These are phyloP conservation scores for Fusarium sp. DNA, from an alignment of 2,329 filamentous ascomycete genomes.

Conservation along the genomic window DNA sequence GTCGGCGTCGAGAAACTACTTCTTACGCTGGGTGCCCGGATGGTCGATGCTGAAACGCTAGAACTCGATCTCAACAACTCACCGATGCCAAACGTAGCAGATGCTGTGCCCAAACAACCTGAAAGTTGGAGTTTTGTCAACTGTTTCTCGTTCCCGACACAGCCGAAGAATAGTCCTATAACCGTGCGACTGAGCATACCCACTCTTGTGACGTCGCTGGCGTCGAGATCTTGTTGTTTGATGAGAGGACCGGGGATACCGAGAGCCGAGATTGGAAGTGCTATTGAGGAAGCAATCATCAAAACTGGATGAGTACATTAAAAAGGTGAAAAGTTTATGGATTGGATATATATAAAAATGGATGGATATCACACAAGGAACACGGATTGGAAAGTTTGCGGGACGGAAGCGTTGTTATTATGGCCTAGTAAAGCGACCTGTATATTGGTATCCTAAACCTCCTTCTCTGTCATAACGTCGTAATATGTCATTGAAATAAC, in stretches of 20 bases:
- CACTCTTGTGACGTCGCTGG: constrained; percentile 33
- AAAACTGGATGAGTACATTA: background rate
- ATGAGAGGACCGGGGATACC: constrained; percentile 44
- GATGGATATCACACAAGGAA: background rate
- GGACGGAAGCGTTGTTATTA: constrained; percentile 23
- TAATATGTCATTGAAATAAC: constrained; percentile 32
- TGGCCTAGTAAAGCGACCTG: constrained; percentile 19
- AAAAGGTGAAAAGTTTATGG: background rate
- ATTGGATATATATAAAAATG: background rate
- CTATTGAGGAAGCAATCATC: constrained; percentile 42
- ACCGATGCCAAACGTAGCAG: constrained; percentile 1
- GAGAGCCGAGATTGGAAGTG: constrained; percentile 41
- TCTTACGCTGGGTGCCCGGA: constrained; percentile 37
- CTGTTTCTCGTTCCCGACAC: constrained; percentile 38
- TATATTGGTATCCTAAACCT: constrained; percentile 39
- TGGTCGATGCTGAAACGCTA: constrained; percentile 40
- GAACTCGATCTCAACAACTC: constrained; percentile 38
- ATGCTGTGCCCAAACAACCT: constrained; percentile 25
- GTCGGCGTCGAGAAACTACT: constrained; percentile 44
- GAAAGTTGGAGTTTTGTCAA: constrained; percentile 47
- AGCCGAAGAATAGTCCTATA: constrained; percentile 21
- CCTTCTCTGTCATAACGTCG: constrained; percentile 40
- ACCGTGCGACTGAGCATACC: constrained; percentile 36
- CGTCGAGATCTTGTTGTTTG: constrained; percentile 35
- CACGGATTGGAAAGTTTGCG: background rate